A percentile compares a stretch with the other conserved stretches of the same genome.
Evolutionary conservation across 106 monocot species (phyloP).

Genomic region (Phalaenopsis equestris): DNA sequence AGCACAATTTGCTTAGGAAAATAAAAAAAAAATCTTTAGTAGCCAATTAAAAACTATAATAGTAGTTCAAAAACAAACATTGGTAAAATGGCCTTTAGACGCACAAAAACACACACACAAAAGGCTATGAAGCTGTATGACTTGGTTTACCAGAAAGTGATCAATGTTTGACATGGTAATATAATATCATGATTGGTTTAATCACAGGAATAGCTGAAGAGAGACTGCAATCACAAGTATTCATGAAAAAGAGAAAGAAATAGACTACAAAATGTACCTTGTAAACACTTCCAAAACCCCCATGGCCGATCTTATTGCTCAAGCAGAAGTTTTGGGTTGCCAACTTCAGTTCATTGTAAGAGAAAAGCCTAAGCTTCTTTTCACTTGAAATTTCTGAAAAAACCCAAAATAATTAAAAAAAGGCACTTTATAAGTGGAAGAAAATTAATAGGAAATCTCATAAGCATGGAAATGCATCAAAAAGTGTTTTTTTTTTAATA

Average conservation of each 20-base stretch:
- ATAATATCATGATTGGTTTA: too few species aligned
- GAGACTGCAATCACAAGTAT: too few species aligned
- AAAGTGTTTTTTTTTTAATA: too few species aligned
- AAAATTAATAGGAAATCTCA: too few species aligned
- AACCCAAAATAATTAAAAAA: not conserved
- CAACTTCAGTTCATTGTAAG: conserved; percentile 16
- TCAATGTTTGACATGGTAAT: too few species aligned
- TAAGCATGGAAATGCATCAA: too few species aligned
- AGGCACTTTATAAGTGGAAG: not conserved
- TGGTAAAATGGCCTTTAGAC: too few species aligned
- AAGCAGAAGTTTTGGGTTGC: conserved; percentile 19
- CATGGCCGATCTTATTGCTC: conserved; percentile 22
- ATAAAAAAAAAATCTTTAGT: not conserved
- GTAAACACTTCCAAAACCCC: conserved; percentile 30
- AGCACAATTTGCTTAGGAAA: too few species aligned
- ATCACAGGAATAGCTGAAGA: too few species aligned
- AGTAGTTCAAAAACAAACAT: not conserved
- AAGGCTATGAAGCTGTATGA: too few species aligned
- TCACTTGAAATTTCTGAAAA: conserved; percentile 1
- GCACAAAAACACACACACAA: too few species aligned
- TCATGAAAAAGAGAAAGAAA: not conserved
- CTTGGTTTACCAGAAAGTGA: too few species aligned
- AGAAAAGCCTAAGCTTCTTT: conserved; percentile 22
- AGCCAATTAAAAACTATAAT: not conserved
- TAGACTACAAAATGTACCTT: conserved; percentile 14